Evolutionary conservation across 768 basidiomycete genomes (phyloP).

Genomic region (Strobilomyces confusus): DNA sequence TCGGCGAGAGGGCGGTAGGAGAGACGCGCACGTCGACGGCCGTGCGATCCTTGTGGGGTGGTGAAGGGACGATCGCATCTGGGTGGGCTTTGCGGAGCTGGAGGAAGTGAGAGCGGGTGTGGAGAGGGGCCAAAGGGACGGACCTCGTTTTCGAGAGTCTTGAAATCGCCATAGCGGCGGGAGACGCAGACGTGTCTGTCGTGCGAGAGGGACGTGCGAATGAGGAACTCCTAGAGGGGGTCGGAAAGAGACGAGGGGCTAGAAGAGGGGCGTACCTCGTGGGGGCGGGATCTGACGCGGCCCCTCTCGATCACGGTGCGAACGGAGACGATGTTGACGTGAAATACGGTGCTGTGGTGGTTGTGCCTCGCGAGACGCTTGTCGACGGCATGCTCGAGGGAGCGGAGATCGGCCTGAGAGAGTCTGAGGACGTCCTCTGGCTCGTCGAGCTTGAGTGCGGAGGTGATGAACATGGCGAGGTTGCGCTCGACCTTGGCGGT

Average conservation of each 20-base stretch:
- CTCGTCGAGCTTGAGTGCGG: slow-evolving; percentile 79
- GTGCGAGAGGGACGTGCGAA: slow-evolving; percentile 75
- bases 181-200: slow-evolving; percentile 82
- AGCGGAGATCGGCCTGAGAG: slow-evolving; percentile 76
- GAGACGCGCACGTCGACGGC: slow-evolving; percentile 48
- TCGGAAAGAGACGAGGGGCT: neutral
- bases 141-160: slow-evolving; percentile 81
- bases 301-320: slow-evolving; percentile 81
- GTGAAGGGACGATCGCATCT: slow-evolving; percentile 71
- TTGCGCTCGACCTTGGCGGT: slow-evolving; percentile 82
- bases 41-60: slow-evolving; percentile 87
- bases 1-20: neutral
- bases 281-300: slow-evolving; percentile 76
- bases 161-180: slow-evolving; percentile 93
- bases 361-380: slow-evolving; percentile 50
- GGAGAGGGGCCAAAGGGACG: slow-evolving; percentile 11
- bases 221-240: slow-evolving; percentile 79
- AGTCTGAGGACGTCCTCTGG: slow-evolving; percentile 88
- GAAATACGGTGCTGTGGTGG: slow-evolving; percentile 59
- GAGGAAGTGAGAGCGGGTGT: slow-evolving; percentile 7
- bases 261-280: slow-evolving; percentile 59
- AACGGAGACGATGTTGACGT: slow-evolving; percentile 89
- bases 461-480: slow-evolving; percentile 73
- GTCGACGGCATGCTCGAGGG: slow-evolving; percentile 68
- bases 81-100: slow-evolving; percentile 88